Evolutionary conservation across 495 filamentous ascomycete genomes (phyloP).

Genomic region (Astrothelium subdiscretum): DNA sequence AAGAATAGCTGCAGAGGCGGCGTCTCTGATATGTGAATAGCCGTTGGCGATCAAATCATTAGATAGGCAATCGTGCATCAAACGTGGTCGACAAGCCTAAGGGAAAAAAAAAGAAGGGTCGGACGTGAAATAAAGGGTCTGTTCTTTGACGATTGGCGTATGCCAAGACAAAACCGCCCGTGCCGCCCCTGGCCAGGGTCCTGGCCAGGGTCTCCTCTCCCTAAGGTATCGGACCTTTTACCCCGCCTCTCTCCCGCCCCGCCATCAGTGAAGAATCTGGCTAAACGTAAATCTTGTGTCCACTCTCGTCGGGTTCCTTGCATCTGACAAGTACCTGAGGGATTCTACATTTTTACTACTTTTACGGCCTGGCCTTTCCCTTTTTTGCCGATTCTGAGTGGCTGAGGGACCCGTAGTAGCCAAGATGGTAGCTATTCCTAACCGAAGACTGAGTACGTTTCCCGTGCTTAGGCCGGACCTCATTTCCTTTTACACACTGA

Average conservation of each 20-base stretch:
- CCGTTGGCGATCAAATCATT: no score
- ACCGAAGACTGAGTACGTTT: background rate
- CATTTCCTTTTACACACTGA: no score
- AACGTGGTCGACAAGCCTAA: no score
- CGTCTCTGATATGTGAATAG: no score
- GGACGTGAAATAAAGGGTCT: background rate
- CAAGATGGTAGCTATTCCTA: no score
- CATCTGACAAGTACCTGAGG: background rate
- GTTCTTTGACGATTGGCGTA: background rate
- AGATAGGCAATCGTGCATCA: no score
- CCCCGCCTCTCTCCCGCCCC: background rate
- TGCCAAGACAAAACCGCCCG: background rate
- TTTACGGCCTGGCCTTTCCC: no score
- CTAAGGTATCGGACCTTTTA: no score
- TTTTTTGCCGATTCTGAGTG: no score
- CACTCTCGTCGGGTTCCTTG: no score
- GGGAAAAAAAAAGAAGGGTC: constrained; percentile 27
- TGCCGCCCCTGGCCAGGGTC: background rate
- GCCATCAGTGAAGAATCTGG: background rate
- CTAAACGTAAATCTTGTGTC: background rate
- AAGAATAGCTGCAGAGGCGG: no score
- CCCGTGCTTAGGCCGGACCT: background rate
- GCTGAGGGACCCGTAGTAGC: no score
- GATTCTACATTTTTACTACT: background rate
- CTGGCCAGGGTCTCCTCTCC: background rate